phyloP scores from a whole-genome alignment of 768 basidiomycete species.

The Asterophora lycoperdoides region DNA sequence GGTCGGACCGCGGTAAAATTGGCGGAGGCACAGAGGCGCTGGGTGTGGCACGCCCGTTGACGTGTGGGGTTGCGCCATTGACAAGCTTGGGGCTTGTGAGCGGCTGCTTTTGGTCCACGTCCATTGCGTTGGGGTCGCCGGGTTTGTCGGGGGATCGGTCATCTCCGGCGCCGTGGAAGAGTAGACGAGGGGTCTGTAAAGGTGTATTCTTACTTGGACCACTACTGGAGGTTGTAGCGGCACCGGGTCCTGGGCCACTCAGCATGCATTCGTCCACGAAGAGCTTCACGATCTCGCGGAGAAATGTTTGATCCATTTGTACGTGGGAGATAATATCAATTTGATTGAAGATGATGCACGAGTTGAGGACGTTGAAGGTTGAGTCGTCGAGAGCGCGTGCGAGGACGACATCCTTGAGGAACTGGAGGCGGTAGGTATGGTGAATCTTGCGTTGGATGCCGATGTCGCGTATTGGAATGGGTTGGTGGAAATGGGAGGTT shows the following conservation, averaged over 20 bases:
- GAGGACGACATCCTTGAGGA: conserved; percentile 97
- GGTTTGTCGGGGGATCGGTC: conserved; percentile 24
- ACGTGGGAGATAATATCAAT: conserved; percentile 95
- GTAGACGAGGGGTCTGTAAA: conserved; percentile 27
- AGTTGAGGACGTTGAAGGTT: conserved; percentile 95
- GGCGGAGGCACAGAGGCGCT: conserved; percentile 6
- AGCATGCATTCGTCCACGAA: conserved; percentile 73
- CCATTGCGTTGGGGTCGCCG: conserved; percentile 32
- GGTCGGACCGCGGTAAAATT: conserved; percentile 16
- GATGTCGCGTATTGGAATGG: conserved; percentile 76
- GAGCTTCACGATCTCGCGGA: conserved; percentile 71
- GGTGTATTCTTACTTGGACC: conserved; percentile 20
- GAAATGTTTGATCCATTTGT: conserved; percentile 69
- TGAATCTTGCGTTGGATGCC: conserved; percentile 84
- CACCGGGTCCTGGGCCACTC: conserved; percentile 29
- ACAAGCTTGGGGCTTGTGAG: conserved; percentile 23
- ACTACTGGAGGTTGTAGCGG: conserved; percentile 15
- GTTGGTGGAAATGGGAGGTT: conserved; percentile 83
- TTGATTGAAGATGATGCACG: conserved; percentile 97
- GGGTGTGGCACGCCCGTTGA: conserved; percentile 21
- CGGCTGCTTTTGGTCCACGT: conserved; percentile 32
- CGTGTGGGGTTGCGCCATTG: conserved; percentile 25
- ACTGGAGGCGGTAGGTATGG: conserved; percentile 95
- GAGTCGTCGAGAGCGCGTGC: conserved; percentile 93
- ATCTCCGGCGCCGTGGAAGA: conserved; percentile 41